Evolutionary conservation across 768 basidiomycete genomes (phyloP), one percentile per base, ranked within the genome.

Genomic region (Gloeopeniophorella convolvens): DNA sequence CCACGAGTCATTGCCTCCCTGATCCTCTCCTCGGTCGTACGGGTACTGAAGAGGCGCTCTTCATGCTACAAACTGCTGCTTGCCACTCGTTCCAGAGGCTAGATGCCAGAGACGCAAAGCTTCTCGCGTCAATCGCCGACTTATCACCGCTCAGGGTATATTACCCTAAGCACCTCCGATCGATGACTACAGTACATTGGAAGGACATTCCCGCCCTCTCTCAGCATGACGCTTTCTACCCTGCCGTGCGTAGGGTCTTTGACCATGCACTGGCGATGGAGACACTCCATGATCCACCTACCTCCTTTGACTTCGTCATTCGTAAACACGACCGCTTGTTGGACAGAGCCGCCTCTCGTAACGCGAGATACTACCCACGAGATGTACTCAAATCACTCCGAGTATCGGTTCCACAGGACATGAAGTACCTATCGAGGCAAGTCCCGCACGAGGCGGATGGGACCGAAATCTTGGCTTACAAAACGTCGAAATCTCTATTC

Each of bases 11-110:
- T 36, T 67, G 66, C 35, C 59, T 71, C 5, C 62, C 65, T 6
- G 76, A 78, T 60, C 72, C 72, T 2, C 62, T 78, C 16, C 72
- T 70, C 1, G 57, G 57, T n/a, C 68, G 68, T 13, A 72, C 70
- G 0, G 76, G 76, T 3, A 68, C 69, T 0, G 69, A 73, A 32
- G 67, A 76, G 42, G 74, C 75, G 1, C 54, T 76, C 18, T 58
- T 62, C 34, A 59, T 70, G 41, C 60, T 78, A 15, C 52, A 49
- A 6, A 72, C 72, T 0, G 67, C 72, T 7, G 53, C 62, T 6
- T 68, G 60, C 39, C 62, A 54, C 23, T 74, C 76, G 1, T 74
- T 78, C 52, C 67, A 70, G 60, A 59, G 48, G 35, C 59, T 75
- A 9, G 51, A 11, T 9, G 3, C 2, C 3, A 1, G 30, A 10